phyloP scores from a whole-genome alignment of 192 early-diverging fungal genomes.

The Backusella tuberculispora region DNA sequence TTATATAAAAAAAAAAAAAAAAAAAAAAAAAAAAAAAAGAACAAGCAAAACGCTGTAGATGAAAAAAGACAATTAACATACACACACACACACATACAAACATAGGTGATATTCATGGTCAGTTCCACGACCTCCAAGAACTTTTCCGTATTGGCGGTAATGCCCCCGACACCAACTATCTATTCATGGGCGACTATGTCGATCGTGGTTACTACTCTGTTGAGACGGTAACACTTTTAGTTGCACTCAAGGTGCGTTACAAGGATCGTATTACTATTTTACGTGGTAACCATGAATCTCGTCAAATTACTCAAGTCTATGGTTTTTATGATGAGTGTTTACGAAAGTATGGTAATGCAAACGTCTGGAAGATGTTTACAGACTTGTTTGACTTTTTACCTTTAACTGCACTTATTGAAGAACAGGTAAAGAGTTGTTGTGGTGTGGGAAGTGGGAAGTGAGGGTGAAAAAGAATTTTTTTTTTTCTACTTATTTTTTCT shows the following conservation, averaged over 20 bases:
- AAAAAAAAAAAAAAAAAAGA: too few relatives aligned
- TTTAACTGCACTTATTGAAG: slow-evolving; percentile 95
- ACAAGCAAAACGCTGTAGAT: too few relatives aligned
- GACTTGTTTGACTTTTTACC: slow-evolving; percentile 98
- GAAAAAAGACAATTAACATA: too few relatives aligned
- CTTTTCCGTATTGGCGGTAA: slow-evolving; percentile 97
- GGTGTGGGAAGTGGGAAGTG: background rate
- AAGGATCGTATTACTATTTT: slow-evolving; percentile 93
- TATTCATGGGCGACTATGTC: slow-evolving; percentile 99
- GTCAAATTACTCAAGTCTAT: slow-evolving; percentile 99
- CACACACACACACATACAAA: background rate
- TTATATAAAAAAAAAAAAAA: too few relatives aligned
- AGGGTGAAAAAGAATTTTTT: too few relatives aligned
- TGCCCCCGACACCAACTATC: slow-evolving; percentile 95
- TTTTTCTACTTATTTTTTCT: too few relatives aligned
- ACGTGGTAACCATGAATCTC: slow-evolving; percentile 97
- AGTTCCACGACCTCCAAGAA: slow-evolving; percentile 97
- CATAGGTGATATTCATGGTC: slow-evolving; percentile 92
- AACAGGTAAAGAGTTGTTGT: slow-evolving; percentile 59
- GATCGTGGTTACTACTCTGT: slow-evolving; percentile 99
- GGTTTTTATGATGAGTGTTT: slow-evolving; percentile 99
- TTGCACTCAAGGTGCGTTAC: slow-evolving; percentile 94
- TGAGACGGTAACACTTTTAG: slow-evolving; percentile 95
- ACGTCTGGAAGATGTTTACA: slow-evolving; percentile 98
- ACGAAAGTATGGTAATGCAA: slow-evolving; percentile 97